Conservation (phyloP, 106 monocot genomes). For the Cymbidium sinense region DNA sequence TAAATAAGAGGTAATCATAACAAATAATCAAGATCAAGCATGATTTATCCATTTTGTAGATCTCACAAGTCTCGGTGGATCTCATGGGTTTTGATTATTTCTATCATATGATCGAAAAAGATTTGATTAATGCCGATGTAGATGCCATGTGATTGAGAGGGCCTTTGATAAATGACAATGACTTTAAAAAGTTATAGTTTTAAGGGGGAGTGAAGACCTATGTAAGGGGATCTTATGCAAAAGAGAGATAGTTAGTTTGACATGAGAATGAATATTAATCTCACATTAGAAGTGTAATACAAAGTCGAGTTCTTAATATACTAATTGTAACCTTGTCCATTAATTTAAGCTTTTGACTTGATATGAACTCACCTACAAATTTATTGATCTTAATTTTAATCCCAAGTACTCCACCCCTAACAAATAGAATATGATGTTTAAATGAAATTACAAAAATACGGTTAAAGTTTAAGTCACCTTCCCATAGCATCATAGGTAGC, state of each 20-base stretch:
- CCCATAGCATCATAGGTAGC: conserved; percentile 76
- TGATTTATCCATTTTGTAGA: not conserved
- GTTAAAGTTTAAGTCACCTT: conserved; percentile 25
- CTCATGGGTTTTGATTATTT: not conserved
- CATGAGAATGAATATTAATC: not conserved
- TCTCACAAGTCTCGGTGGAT: not conserved
- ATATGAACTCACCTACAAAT: not conserved
- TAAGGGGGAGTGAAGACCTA: not conserved
- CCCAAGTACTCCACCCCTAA: not conserved
- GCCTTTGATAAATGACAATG: not conserved
- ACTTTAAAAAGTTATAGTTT: not conserved
- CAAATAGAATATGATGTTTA: not conserved
- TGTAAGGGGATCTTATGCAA: not conserved
- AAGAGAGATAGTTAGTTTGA: not conserved
- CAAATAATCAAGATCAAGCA: not conserved
- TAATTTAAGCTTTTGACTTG: not conserved
- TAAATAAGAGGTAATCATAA: not conserved
- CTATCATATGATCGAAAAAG: not conserved
- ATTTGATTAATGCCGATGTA: not conserved
- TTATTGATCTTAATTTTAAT: not conserved
- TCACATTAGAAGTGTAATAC: not conserved
- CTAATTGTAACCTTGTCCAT: not conserved
- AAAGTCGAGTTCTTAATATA: not conserved
- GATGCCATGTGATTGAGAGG: not conserved
- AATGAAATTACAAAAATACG: not conserved